Evolutionary conservation across 2,329 filamentous ascomycete genomes (phyloP).

Genomic region (Arthrobotrys musiformis): DNA sequence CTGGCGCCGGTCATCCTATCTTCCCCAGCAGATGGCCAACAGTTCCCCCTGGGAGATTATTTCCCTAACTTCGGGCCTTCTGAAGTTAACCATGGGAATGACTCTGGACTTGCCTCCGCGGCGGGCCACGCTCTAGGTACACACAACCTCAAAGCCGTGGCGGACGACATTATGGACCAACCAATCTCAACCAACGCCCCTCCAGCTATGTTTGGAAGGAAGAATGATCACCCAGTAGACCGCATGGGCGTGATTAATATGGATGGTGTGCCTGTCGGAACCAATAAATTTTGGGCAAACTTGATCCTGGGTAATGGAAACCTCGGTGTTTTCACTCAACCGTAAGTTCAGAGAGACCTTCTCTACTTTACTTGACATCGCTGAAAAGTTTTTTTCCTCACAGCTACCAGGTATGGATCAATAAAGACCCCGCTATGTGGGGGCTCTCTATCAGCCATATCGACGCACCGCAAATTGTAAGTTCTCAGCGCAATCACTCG

Average conservation of each 20-base stretch:
- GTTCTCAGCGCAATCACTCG: background rate
- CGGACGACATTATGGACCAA: conserved; percentile 34
- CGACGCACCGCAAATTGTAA: conserved; percentile 73
- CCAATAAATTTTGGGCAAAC: conserved; percentile 73
- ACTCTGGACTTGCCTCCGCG: background rate
- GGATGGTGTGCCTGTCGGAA: conserved; percentile 69
- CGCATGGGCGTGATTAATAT: conserved; percentile 66
- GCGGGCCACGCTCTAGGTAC: background rate
- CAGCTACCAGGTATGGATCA: conserved; percentile 78
- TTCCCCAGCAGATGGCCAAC: conserved; percentile 28
- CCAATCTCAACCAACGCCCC: conserved; percentile 69
- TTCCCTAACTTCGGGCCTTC: background rate
- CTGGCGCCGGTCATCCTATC: conserved; percentile 41
- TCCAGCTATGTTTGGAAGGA: conserved; percentile 65
- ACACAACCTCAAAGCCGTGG: background rate
- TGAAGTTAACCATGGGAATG: background rate
- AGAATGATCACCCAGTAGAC: conserved; percentile 70
- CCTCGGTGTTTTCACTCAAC: conserved; percentile 41
- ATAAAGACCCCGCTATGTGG: conserved; percentile 75
- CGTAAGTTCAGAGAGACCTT: conserved; percentile 68
- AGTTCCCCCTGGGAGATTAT: conserved; percentile 33
- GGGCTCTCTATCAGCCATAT: conserved; percentile 82
- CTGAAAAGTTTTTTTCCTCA: conserved; percentile 71
- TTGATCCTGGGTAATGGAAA: conserved; percentile 39
- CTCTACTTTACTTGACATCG: background rate